A percentile compares a stretch with the other conserved stretches of the same genome.
These are phyloP conservation scores for Ophiosphaerella korrae DNA, from an alignment of 2,329 filamentous ascomycete genomes.

Conservation along the genomic window DNA sequence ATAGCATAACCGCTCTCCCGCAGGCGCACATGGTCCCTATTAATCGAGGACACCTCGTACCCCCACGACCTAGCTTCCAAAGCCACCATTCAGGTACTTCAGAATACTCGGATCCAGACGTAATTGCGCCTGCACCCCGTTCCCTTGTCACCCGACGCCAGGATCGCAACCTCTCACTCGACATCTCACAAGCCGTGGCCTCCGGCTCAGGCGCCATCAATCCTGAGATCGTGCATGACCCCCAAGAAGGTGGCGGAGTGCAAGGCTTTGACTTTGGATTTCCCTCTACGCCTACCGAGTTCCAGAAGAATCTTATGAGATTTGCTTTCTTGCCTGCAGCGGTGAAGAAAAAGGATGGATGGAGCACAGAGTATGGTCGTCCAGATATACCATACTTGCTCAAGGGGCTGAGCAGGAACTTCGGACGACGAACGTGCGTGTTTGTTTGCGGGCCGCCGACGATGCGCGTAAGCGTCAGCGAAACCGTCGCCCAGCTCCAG, in stretches of 20 bases:
- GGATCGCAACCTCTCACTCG: constrained; percentile 49
- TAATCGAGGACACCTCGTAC: constrained; percentile 50
- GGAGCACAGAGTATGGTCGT: constrained; percentile 90
- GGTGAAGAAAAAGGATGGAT: constrained; percentile 67
- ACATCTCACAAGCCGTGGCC: constrained; percentile 48
- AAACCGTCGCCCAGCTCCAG: constrained; percentile 81
- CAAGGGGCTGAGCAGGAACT: constrained; percentile 78
- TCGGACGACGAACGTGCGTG: constrained; percentile 82
- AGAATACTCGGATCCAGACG: constrained; percentile 32
- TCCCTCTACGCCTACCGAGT: constrained; percentile 80
- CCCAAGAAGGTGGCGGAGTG: constrained; percentile 16
- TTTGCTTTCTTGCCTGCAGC: constrained; percentile 76
- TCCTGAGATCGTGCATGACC: constrained; percentile 49
- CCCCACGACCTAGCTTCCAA: constrained; percentile 29
- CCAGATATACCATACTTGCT: constrained; percentile 89
- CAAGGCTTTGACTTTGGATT: constrained; percentile 66
- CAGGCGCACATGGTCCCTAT: constrained; percentile 52
- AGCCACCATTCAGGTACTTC: constrained; percentile 21
- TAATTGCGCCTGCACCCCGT: constrained; percentile 32
- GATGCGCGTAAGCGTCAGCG: constrained; percentile 88
- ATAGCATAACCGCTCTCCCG: constrained; percentile 81
- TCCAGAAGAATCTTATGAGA: constrained; percentile 87
- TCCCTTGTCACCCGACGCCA: constrained; percentile 49
- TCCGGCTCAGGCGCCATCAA: constrained; percentile 45
- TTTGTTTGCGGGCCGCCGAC: constrained; percentile 89